These are phyloP conservation scores for Microthlaspi erraticum DNA, from an alignment of 345 rosid species.

Conservation along the genomic window DNA sequence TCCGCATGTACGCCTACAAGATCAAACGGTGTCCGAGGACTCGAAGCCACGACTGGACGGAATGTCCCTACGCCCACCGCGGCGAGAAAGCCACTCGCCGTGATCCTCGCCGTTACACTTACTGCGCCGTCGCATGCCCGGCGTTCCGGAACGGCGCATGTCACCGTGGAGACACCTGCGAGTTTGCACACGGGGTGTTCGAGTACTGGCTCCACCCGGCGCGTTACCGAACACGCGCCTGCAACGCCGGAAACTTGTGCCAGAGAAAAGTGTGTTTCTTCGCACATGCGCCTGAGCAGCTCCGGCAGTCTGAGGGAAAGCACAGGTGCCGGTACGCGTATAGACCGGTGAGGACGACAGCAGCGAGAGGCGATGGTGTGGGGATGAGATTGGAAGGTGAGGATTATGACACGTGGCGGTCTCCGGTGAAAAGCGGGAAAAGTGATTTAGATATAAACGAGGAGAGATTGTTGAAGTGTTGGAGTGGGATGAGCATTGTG, in stretches of 20 bases:
- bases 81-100: slow-evolving; percentile 95
- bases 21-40: slow-evolving; percentile 73
- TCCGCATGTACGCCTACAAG: slow-evolving; percentile 89
- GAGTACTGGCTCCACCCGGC: slow-evolving; percentile 91
- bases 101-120: slow-evolving; percentile 71
- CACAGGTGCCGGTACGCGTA: slow-evolving; percentile 40
- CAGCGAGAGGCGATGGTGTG: slow-evolving; percentile 25
- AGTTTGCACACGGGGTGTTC: slow-evolving; percentile 79
- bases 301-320: slow-evolving; percentile 47
- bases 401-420: slow-evolving; percentile 32
- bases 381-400: slow-evolving; percentile 30
- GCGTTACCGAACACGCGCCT: slow-evolving; percentile 72
- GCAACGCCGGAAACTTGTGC: slow-evolving; percentile 68
- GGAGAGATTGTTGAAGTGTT: slow-evolving; percentile 45
- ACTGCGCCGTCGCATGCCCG: slow-evolving; percentile 74
- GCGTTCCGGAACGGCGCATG: slow-evolving; percentile 72
- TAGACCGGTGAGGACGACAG: slow-evolving; percentile 37
- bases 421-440: slow-evolving; percentile 30
- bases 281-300: slow-evolving; percentile 79
- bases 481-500: slow-evolving; percentile 47
- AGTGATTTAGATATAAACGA: slow-evolving; percentile 44
- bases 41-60: slow-evolving; percentile 90
- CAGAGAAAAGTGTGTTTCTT: slow-evolving; percentile 83
- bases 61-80: slow-evolving; percentile 88
- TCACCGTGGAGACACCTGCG: slow-evolving; percentile 67